These are phyloP conservation scores for Ruellia speciosa DNA, from an alignment of 305 asterid genomes.

Conservation along the genomic window DNA sequence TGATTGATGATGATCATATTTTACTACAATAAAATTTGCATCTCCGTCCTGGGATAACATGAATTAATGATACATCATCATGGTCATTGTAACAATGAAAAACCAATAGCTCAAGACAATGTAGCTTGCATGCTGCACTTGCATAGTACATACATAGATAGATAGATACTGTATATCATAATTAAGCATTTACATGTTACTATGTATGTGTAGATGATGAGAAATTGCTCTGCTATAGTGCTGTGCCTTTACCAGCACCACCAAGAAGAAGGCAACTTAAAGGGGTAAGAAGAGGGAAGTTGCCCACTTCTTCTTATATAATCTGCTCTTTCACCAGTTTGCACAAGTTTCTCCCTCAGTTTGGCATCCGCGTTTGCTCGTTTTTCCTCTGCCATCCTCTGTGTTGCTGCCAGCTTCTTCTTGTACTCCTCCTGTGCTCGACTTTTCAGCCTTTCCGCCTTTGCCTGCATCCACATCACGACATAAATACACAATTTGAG, in stretches of 20 bases:
- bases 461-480: constrained; percentile 31
- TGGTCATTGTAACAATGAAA: too few relatives aligned
- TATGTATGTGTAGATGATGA: too few relatives aligned
- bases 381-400: constrained; percentile 79
- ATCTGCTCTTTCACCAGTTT: constrained; percentile 66
- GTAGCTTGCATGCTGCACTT: too few relatives aligned
- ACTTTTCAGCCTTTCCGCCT: constrained; percentile 69
- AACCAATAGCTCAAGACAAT: too few relatives aligned
- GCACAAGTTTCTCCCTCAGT: constrained; percentile 54
- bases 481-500: background rate
- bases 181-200: too few relatives aligned
- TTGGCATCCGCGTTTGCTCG: constrained; percentile 76
- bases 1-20: too few relatives aligned
- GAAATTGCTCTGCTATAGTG: too few relatives aligned
- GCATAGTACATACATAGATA: too few relatives aligned
- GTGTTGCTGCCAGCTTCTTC: constrained; percentile 51
- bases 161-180: too few relatives aligned
- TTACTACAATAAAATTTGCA: too few relatives aligned
- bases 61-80: too few relatives aligned
- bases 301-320: constrained; percentile 79
- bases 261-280: constrained; percentile 63
- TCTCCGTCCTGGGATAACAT: too few relatives aligned
- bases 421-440: constrained; percentile 71
- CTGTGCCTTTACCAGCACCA: constrained; percentile 46
- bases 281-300: constrained; percentile 63